Conservation (phyloP, 1,139 yeast genomes). For the Entelexis sorbosivorans region DNA sequence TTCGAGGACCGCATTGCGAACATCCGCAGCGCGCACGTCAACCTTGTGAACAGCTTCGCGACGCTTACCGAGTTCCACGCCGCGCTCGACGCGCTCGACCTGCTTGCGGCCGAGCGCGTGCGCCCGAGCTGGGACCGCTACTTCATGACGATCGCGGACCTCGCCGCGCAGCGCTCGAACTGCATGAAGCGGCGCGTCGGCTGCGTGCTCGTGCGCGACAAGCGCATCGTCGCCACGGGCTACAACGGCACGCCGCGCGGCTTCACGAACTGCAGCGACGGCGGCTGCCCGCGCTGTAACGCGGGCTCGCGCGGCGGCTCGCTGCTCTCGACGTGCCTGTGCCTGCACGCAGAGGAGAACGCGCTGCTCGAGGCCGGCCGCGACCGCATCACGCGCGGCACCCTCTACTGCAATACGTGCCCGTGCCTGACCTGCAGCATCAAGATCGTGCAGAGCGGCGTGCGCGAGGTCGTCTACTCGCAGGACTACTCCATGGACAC, state of each 20-base stretch:
- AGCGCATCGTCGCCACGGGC: slow-evolving; percentile 86
- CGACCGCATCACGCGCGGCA: slow-evolving; percentile 53
- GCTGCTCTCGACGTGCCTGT: slow-evolving; percentile 71
- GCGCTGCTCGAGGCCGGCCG: slow-evolving; percentile 91
- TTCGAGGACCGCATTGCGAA: slow-evolving; percentile 5
- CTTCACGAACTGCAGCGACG: slow-evolving; percentile 78
- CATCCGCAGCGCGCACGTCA: slow-evolving; percentile 25
- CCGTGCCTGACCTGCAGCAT: slow-evolving; percentile 95
- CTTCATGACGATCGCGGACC: slow-evolving; percentile 82
- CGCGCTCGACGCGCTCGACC: slow-evolving; percentile 44
- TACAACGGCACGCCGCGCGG: slow-evolving; percentile 96
- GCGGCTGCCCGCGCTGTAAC: slow-evolving; percentile 88
- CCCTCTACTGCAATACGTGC: slow-evolving; percentile 86
- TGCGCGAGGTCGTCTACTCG: slow-evolving; percentile 84
- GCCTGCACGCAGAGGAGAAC: slow-evolving; percentile 95
- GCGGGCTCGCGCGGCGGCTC: slow-evolving; percentile 51
- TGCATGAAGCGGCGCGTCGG: slow-evolving; percentile 98
- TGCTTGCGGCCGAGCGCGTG: slow-evolving; percentile 50
- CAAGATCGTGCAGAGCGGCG: slow-evolving; percentile 87
- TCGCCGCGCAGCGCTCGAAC: slow-evolving; percentile 85
- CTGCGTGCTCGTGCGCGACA: slow-evolving; percentile 80
- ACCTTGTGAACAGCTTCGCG: slow-evolving; percentile 48
- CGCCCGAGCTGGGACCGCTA: slow-evolving; percentile 96
- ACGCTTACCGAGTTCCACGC: slow-evolving; percentile 41
- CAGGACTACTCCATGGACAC: slow-evolving; percentile 88